Conservation (phyloP, 768 basidiomycete species). For the Gyrodon lividus region DNA sequence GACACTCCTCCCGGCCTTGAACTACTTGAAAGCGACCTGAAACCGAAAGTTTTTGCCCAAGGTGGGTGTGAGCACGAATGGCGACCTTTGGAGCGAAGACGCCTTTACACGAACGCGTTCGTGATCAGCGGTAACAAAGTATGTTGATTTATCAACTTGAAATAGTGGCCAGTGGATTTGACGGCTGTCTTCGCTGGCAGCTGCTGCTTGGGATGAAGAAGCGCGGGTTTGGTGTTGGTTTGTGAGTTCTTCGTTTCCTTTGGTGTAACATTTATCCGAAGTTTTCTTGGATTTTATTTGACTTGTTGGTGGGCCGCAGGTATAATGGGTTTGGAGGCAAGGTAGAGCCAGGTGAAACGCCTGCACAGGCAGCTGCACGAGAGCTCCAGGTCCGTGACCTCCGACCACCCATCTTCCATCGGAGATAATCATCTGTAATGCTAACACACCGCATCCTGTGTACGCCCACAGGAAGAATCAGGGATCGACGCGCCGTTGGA, state of each 20-base stretch:
- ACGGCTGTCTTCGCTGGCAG: slow-evolving; percentile 54
- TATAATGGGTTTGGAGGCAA: slow-evolving; percentile 93
- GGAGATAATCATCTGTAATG: neutral
- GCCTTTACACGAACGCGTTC: slow-evolving; percentile 71
- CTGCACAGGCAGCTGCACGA: slow-evolving; percentile 69
- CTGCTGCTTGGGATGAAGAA: slow-evolving; percentile 78
- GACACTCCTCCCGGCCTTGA: slow-evolving; percentile 45
- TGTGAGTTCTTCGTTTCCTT: slow-evolving; percentile 39
- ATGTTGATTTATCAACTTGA: neutral
- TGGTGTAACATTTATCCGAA: no score
- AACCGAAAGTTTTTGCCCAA: slow-evolving; percentile 31
- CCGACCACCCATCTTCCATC: neutral
- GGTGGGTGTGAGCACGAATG: slow-evolving; percentile 45
- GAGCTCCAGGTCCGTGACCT: slow-evolving; percentile 54
- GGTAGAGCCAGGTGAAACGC: slow-evolving; percentile 71
- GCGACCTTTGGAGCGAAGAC: slow-evolving; percentile 41
- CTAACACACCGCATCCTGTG: neutral
- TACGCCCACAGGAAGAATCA: slow-evolving; percentile 68
- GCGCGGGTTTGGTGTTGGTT: slow-evolving; percentile 66
- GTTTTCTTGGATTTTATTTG: neutral
- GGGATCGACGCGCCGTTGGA: slow-evolving; percentile 66
- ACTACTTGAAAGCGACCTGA: slow-evolving; percentile 30
- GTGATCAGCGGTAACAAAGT: slow-evolving; percentile 55
- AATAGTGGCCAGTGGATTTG: neutral
- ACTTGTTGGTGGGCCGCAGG: slow-evolving; percentile 36